These are phyloP conservation scores for Euphorbia peplus DNA, from an alignment of 345 rosid genomes.

Conservation along the genomic window DNA sequence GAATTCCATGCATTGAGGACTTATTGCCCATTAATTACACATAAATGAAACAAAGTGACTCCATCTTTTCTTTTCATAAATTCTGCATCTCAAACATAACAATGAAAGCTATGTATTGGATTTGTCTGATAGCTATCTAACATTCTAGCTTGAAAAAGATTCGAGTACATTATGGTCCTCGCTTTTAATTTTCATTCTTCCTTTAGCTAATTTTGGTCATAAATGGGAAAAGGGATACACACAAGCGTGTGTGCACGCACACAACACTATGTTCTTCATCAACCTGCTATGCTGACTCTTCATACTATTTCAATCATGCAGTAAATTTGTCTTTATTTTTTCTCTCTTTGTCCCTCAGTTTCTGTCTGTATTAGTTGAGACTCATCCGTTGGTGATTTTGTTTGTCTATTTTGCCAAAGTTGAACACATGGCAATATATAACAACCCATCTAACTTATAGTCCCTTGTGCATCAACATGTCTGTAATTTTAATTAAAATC, in stretches of 20 bases:
- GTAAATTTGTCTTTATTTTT: neutral
- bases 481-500: neutral
- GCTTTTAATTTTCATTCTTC: no score
- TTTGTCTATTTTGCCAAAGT: neutral
- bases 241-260: no score
- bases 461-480: neutral
- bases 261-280: neutral
- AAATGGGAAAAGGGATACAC: no score
- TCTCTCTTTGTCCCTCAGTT: neutral
- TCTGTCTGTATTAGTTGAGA: neutral
- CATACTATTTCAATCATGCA: neutral
- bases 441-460: neutral
- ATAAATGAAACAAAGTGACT: neutral
- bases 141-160: no score
- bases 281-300: neutral
- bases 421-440: neutral
- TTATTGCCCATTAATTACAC: neutral
- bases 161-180: neutral
- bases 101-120: neutral
- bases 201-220: no score
- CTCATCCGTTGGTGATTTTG: neutral
- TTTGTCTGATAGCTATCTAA: neutral
- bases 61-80: neutral
- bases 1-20: neutral
- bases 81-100: neutral